phyloP scores from a whole-genome alignment of 345 rosid species.

The Populus nigra region DNA sequence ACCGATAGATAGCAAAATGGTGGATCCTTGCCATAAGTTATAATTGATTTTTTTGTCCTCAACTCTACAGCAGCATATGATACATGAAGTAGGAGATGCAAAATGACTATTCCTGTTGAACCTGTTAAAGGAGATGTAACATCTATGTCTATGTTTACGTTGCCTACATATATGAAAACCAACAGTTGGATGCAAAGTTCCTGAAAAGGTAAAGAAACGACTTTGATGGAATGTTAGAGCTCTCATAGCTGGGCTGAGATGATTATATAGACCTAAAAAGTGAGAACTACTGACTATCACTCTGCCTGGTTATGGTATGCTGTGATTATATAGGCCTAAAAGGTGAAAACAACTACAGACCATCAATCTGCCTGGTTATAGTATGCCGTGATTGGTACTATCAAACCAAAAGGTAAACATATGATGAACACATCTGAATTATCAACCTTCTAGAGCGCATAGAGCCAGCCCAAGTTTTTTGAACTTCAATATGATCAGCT shows the following conservation, averaged over 20 bases:
- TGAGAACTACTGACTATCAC: too few species aligned
- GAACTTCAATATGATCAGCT: not conserved
- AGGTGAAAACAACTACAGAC: not conserved
- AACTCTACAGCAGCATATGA: not conserved
- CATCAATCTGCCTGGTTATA: not conserved
- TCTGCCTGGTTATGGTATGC: too few species aligned
- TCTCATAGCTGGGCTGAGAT: not conserved
- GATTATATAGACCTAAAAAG: too few species aligned
- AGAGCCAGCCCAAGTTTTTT: too few species aligned
- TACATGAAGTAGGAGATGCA: not conserved
- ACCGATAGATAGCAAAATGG: not conserved
- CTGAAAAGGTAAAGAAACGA: constrained; percentile 67
- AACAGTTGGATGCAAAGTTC: constrained; percentile 51
- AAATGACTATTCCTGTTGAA: not conserved
- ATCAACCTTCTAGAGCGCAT: not conserved
- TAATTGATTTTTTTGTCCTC: not conserved
- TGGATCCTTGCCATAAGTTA: not conserved
- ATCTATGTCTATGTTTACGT: not conserved
- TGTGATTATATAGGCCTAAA: not conserved
- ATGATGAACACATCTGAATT: not conserved
- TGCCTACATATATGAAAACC: not conserved
- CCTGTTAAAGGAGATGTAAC: not conserved
- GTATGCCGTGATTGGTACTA: not conserved
- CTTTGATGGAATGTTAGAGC: not conserved
- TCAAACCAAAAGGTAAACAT: not conserved